Conservation (phyloP, 1,284 basidiomycete genomes). For the Ceratobasidium sp. region DNA sequence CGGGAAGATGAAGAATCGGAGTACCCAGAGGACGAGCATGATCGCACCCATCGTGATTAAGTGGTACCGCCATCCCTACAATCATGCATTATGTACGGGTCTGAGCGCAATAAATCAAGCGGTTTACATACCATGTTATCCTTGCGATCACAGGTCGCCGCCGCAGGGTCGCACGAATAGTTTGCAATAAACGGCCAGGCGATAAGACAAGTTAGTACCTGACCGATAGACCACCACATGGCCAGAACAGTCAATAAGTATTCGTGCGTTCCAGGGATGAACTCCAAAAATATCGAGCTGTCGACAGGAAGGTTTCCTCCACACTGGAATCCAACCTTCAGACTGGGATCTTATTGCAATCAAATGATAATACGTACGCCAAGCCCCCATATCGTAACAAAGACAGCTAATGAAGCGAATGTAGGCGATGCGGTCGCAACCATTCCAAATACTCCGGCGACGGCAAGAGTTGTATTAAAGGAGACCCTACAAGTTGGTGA, state of each 20-base stretch:
- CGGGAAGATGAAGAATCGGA: constrained; percentile 79
- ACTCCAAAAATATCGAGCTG: constrained; percentile 80
- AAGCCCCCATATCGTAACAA: constrained; percentile 68
- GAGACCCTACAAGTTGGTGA: too few species aligned
- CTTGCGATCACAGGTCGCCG: constrained; percentile 61
- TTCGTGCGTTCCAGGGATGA: constrained; percentile 71
- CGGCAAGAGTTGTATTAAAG: too few species aligned
- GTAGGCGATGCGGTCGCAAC: too few species aligned
- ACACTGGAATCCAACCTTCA: neutral
- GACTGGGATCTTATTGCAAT: neutral
- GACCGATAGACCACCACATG: constrained; percentile 75
- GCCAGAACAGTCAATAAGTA: constrained; percentile 74
- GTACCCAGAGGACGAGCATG: constrained; percentile 71
- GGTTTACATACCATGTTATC: constrained; percentile 56
- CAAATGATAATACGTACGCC: constrained; percentile 56
- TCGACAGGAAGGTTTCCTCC: constrained; percentile 82
- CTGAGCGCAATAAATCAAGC: constrained; percentile 43
- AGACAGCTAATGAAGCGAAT: too few species aligned
- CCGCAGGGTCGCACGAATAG: constrained; percentile 66
- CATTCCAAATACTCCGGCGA: too few species aligned
- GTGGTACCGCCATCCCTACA: constrained; percentile 79
- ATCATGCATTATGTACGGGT: neutral
- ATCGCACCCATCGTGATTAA: constrained; percentile 73
- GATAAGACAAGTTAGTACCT: constrained; percentile 71
- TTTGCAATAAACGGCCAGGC: constrained; percentile 75